Base-by-base conservation (phyloP, 768 basidiomycete genomes). In the Crassisporium funariophilum region DNA sequence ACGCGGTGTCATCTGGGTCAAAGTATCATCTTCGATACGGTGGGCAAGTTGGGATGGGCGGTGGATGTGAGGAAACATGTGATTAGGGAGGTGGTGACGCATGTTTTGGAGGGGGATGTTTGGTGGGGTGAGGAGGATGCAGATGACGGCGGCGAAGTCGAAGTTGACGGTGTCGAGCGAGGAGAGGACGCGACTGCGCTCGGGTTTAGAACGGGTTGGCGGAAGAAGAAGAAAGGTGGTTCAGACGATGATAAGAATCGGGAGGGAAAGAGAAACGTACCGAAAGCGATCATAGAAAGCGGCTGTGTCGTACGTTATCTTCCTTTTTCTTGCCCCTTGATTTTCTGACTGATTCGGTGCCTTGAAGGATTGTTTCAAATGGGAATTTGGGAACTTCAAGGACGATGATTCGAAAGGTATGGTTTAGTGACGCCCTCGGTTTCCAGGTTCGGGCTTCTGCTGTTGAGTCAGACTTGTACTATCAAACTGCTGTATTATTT, bases 1-100 rank as follows among this genome's bases (percentile, higher is more conserved):
- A 84, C 86, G 0, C 75, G 75, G 17, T 98, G 95, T 54, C 95
- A 98, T 66, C 75, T 93, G 0, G 95, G 95, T 38, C 83, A 88
- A 66, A 83, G 81, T n/a, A 85, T 90, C 46, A 64, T 91, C 3
- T 95, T 93, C 62, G 93, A 97, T 68, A 91, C 93, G 0, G 90
- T 95, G 20, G 77, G 77, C 8, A 82, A 83, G 64, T 70, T 90
- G 19, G 82, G 83, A 3, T 98, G 95, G 95, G 67, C 66, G 8
- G 89, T 91, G 11, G 87, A 92, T 64, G 68, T 94, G 4, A 70
- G 89, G 49, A 88, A 78, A 23, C 93, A 95, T 62, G 65, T 79
- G 15, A 90, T 95, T 47, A 75, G 66, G 39, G 74, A 83, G 17
- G 70, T 94, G 27, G 82, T 94, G 50, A 79, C 79, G 15, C 77